Conservation (phyloP, 2,329 filamentous ascomycete species). For the Bimuria novae-zelandiae region DNA sequence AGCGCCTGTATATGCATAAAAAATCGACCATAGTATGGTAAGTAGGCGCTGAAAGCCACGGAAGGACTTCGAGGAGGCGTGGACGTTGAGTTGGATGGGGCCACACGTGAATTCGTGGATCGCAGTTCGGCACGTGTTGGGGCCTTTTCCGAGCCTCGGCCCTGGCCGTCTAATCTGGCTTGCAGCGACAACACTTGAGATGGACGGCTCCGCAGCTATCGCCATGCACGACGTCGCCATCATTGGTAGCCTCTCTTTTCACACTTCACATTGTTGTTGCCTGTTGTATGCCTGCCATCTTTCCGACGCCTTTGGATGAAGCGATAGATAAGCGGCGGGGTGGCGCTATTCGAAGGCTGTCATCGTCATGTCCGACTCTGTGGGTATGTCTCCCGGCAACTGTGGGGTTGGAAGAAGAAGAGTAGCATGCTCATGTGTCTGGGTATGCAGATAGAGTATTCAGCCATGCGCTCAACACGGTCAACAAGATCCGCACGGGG, state of each 20-base stretch:
- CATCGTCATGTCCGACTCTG: conserved; percentile 45
- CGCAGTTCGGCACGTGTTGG: conserved; percentile 1
- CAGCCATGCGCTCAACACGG: conserved; percentile 97
- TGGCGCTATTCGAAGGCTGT: conserved; percentile 26
- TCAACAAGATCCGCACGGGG: conserved; percentile 96
- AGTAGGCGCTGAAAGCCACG: too few relatives aligned
- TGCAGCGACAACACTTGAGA: conserved; percentile 14
- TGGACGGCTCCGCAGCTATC: conserved; percentile 25
- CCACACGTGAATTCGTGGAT: not conserved
- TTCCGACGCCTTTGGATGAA: conserved; percentile 24
- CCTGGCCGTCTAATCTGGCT: conserved; percentile 3
- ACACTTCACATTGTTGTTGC: not conserved
- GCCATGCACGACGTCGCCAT: conserved; percentile 30
- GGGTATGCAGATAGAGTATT: conserved; percentile 82
- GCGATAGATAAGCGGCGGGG: conserved; percentile 17
- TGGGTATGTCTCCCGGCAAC: conserved; percentile 38
- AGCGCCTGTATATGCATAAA: too few relatives aligned
- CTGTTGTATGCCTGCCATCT: not conserved
- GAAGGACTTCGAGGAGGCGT: too few relatives aligned
- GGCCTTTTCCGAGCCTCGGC: conserved; percentile 19
- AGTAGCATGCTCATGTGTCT: conserved; percentile 8
- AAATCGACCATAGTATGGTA: too few relatives aligned
- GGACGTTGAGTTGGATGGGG: too few relatives aligned
- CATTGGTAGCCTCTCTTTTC: conserved; percentile 1
- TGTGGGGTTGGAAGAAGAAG: not conserved